Conservation (phyloP, 1,284 basidiomycete genomes). For the Trichosporon asahii region DNA sequence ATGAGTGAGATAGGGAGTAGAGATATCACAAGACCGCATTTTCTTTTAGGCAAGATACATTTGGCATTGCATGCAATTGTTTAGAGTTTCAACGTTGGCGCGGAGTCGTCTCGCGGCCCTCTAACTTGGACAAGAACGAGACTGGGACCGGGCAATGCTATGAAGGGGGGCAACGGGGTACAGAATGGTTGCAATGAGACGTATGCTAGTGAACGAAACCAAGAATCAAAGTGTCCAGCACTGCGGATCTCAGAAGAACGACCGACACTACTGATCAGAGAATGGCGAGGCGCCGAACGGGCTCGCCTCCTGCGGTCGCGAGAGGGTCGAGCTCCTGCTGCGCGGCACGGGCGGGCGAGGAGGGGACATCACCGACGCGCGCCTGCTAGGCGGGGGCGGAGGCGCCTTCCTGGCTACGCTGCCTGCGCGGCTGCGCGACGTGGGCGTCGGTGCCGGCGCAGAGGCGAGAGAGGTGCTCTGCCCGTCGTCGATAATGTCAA, state of each 20-base stretch:
- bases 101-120: too few relatives aligned
- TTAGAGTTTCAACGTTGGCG: neutral
- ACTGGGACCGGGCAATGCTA: neutral
- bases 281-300: constrained; percentile 2
- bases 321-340: neutral
- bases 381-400: constrained; percentile 54
- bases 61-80: constrained; percentile 13
- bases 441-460: constrained; percentile 16
- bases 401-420: constrained; percentile 53
- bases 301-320: neutral
- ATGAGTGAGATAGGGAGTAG: neutral
- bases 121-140: neutral
- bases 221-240: neutral
- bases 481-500: constrained; percentile 13
- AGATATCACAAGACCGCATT: neutral
- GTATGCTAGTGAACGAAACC: neutral
- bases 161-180: neutral
- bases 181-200: neutral
- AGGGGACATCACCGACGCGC: constrained; percentile 36
- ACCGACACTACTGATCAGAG: neutral
- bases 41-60: constrained; percentile 8
- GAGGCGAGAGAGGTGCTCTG: constrained; percentile 13
- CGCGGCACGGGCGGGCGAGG: neutral
- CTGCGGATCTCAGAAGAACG: neutral
- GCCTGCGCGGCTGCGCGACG: constrained; percentile 52